Conservation (phyloP, 2,329 filamentous ascomycete species). For the Hypoxylon sp. region DNA sequence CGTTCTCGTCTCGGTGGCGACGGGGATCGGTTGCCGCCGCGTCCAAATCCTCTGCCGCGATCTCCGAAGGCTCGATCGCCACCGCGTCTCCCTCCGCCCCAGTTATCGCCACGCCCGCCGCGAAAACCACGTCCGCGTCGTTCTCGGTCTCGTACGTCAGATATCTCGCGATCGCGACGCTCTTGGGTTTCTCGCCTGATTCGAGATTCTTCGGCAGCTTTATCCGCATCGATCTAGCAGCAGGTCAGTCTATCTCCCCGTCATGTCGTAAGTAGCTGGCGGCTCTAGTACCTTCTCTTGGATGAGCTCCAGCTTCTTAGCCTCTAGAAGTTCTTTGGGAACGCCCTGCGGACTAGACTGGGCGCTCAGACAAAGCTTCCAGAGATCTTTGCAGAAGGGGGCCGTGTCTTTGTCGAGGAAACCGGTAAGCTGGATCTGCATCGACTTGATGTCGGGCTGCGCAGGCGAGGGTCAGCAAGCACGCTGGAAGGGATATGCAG, state of each 20-base stretch:
- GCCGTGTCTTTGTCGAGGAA: constrained; percentile 94
- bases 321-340: constrained; percentile 91
- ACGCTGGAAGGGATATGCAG: constrained; percentile 13
- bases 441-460: constrained; percentile 92
- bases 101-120: constrained; percentile 61
- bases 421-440: constrained; percentile 93
- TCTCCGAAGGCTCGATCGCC: constrained; percentile 59
- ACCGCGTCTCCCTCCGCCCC: constrained; percentile 58
- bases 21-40: constrained; percentile 55
- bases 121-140: constrained; percentile 61
- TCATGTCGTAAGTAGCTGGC: background rate
- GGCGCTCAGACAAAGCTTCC: constrained; percentile 89
- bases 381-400: constrained; percentile 90
- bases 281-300: constrained; percentile 79
- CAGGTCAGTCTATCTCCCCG: constrained; percentile 4
- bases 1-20: constrained; percentile 58
- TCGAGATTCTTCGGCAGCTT: constrained; percentile 77
- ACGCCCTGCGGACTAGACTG: constrained; percentile 89
- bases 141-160: constrained; percentile 72
- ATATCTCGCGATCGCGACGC: constrained; percentile 74
- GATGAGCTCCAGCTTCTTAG: constrained; percentile 93
- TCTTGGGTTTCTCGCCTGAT: constrained; percentile 75
- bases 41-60: constrained; percentile 55
- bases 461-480: constrained; percentile 18
- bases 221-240: constrained; percentile 78